Base-by-base conservation (phyloP, 352 stramenopile genomes). In the Phytophthora meadii region DNA sequence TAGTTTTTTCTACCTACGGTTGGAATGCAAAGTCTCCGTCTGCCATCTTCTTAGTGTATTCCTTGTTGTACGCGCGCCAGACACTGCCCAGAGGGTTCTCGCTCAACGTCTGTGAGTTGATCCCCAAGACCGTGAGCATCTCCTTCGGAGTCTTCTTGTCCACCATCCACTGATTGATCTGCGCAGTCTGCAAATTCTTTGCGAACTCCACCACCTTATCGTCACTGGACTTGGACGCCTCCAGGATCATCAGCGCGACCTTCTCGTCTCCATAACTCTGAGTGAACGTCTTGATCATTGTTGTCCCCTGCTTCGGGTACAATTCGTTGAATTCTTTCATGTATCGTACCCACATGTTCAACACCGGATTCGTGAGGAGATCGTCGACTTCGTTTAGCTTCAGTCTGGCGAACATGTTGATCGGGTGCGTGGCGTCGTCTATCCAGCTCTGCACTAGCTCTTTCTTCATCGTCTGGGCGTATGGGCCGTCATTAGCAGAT, bases 191-290 rank as follows among this genome's bases (percentile, higher is more conserved):
- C 9, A 69, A 22, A 2, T 57, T 64, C 3, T 22, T 59, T 3
- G 61, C 53, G 17, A 69, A 5, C 3, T 69, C 14, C 11, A 49
- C 28, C 3, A 28, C 57, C 4, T 40, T 11, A 1, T 27, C 3
- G 2, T 34, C 15, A 2, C 36, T 17, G 1, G 47, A 36, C 9
- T 52, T 53, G 19, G 25, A 49, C 3, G 36, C 51, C 4, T 40
- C 46, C 22, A 54, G 28, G 3, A 69, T 10, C 53, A 69, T 69
- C 12, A n/a, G 15, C 5, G 55, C 37, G 8, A 70, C 8, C 8
- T 60, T 56, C 9, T 57, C 54, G 24, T 69, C 61, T 1, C 39
- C 46, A 14, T 64, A 69, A 46, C 37, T 64, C 30, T 64, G 63
- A 2, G 54, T 54, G 11, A 64, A 48, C 7, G 10, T 37, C 40